These are phyloP conservation scores for Aspergillus mulundensis DNA, from an alignment of 495 filamentous ascomycete genomes.

Conservation along the genomic window DNA sequence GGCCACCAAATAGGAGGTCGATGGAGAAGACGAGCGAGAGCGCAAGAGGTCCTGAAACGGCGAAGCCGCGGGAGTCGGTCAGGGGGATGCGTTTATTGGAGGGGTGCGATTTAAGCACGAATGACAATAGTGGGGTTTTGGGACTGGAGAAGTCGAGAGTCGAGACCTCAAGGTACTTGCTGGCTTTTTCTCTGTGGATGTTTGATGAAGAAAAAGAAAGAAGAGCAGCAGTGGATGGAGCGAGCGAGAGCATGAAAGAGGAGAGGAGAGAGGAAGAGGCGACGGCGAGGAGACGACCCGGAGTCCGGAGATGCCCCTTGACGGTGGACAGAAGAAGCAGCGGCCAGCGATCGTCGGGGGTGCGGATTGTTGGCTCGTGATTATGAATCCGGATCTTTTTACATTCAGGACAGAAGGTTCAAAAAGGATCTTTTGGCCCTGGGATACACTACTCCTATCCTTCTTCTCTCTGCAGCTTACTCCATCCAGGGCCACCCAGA, in stretches of 20 bases:
- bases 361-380: slow-evolving; percentile 6
- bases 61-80: slow-evolving; percentile 21
- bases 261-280: neutral
- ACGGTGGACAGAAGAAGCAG: neutral
- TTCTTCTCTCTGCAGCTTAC: neutral
- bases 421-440: neutral
- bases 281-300: slow-evolving; percentile 7
- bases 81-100: slow-evolving; percentile 14
- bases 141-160: neutral
- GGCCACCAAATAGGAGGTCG: slow-evolving; percentile 3
- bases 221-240: slow-evolving; percentile 6
- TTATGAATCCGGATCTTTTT: too few species aligned
- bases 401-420: too few species aligned
- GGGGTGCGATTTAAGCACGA: slow-evolving; percentile 15
- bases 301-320: slow-evolving; percentile 8
- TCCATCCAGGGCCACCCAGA: neutral
- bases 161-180: neutral
- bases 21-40: slow-evolving; percentile 5
- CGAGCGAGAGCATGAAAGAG: slow-evolving; percentile 1
- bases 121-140: slow-evolving; percentile 1
- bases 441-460: too few species aligned
- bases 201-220: slow-evolving; percentile 5
- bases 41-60: slow-evolving; percentile 21
- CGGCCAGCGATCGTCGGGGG: slow-evolving; percentile 11
- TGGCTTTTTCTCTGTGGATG: neutral